These are phyloP conservation scores for Hevea brasiliensis DNA, from an alignment of 345 rosid genomes.

Conservation along the genomic window DNA sequence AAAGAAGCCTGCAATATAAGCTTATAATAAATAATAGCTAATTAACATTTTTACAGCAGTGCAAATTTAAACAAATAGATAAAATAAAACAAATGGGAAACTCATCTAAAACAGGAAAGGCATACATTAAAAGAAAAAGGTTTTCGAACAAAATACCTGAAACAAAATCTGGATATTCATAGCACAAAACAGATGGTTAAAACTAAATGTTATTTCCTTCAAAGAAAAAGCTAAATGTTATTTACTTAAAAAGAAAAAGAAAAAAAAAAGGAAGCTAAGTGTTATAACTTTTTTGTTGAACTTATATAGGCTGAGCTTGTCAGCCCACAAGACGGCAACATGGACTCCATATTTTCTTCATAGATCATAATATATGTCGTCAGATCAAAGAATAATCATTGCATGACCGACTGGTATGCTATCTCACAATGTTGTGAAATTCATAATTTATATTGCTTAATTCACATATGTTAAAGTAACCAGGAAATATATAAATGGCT, in stretches of 20 bases:
- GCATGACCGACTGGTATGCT: conserved; percentile 1
- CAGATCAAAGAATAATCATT: neutral
- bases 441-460: neutral
- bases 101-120: neutral
- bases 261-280: too few relatives aligned
- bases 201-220: neutral
- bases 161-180: neutral
- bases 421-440: neutral
- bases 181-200: neutral
- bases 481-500: neutral
- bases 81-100: neutral
- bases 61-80: neutral
- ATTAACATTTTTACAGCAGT: neutral
- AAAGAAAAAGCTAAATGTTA: too few relatives aligned
- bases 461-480: neutral
- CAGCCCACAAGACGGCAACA: neutral
- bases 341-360: neutral
- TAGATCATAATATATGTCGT: neutral
- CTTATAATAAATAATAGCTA: conserved; percentile 5
- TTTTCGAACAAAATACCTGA: neutral
- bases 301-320: too few relatives aligned
- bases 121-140: neutral
- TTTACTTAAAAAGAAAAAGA: too few relatives aligned
- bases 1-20: conserved; percentile 11
- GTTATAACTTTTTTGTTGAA: too few relatives aligned